Conservation (phyloP, 192 early-diverging fungal species). For the Coemansia erecta region DNA sequence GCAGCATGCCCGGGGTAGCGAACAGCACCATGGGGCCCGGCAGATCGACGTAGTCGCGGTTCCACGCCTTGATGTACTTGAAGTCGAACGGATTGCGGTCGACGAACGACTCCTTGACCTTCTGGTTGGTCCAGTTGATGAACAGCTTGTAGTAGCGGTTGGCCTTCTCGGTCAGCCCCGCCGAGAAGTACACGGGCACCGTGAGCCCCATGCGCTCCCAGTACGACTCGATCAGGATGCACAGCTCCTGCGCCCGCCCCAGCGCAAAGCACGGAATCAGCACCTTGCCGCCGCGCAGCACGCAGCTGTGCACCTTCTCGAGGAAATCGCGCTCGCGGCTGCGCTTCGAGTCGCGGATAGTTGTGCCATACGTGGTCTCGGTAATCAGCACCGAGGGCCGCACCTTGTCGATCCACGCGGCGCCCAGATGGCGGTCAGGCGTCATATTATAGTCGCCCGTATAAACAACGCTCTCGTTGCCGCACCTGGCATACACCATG, state of each 20-base stretch:
- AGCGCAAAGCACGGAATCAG: conserved; percentile 98
- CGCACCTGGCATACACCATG: conserved; percentile 82
- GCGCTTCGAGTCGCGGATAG: conserved; percentile 90
- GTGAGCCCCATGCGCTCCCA: conserved; percentile 90
- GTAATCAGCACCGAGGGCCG: conserved; percentile 92
- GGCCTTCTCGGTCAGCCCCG: conserved; percentile 89
- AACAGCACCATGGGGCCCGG: conserved; percentile 94
- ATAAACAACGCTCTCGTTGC: conserved; percentile 77
- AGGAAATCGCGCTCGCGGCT: conserved; percentile 91
- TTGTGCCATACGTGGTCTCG: conserved; percentile 96
- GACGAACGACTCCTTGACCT: conserved; percentile 90
- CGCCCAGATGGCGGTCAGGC: conserved; percentile 86
- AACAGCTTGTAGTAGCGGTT: conserved; percentile 97
- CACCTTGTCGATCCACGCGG: conserved; percentile 94
- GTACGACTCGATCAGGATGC: conserved; percentile 91
- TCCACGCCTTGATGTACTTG: conserved; percentile 86
- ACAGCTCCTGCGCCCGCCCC: conserved; percentile 95
- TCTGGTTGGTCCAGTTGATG: conserved; percentile 98
- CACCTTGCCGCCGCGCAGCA: conserved; percentile 78
- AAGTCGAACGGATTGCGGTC: conserved; percentile 97
- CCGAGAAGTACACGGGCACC: conserved; percentile 93
- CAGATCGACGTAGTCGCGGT: conserved; percentile 64
- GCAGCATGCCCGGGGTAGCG: conserved; percentile 98
- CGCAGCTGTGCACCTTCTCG: conserved; percentile 80
- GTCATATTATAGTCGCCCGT: conserved; percentile 93